phyloP scores from a whole-genome alignment of 768 basidiomycete genomes.

The Gymnopilus dilepis region DNA sequence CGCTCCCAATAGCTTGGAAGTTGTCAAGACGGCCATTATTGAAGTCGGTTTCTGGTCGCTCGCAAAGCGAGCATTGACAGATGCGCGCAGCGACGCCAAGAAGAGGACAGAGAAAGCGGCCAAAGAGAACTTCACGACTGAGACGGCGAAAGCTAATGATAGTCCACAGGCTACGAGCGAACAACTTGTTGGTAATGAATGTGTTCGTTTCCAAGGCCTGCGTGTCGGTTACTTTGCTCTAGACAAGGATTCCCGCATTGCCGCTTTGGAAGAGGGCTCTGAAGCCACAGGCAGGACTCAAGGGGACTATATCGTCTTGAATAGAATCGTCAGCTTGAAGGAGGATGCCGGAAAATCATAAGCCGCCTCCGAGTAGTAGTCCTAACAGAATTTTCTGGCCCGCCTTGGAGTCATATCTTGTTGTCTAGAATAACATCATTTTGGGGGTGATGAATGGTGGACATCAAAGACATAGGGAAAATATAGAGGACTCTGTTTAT shows the following conservation, averaged over 20 bases:
- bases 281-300: conserved; percentile 51
- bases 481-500: too few relatives aligned
- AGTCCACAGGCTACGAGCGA: conserved; percentile 78
- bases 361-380: background rate
- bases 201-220: conserved; percentile 94
- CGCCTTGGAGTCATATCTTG: too few relatives aligned
- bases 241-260: conserved; percentile 82
- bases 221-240: conserved; percentile 94
- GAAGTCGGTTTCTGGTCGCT: conserved; percentile 91
- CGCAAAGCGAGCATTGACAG: conserved; percentile 66
- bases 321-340: conserved; percentile 93
- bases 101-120: conserved; percentile 65
- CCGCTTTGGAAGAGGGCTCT: conserved; percentile 61
- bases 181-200: conserved; percentile 89
- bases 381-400: too few relatives aligned
- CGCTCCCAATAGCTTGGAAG: conserved; percentile 79
- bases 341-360: conserved; percentile 85
- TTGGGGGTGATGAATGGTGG: too few relatives aligned
- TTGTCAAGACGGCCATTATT: conserved; percentile 80
- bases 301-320: conserved; percentile 85
- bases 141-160: conserved; percentile 43
- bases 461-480: too few relatives aligned
- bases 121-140: conserved; percentile 45
- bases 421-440: too few relatives aligned
- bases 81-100: conserved; percentile 70